Conservation (phyloP, 2,329 filamentous ascomycete species). For the Metarhizium humberi region DNA sequence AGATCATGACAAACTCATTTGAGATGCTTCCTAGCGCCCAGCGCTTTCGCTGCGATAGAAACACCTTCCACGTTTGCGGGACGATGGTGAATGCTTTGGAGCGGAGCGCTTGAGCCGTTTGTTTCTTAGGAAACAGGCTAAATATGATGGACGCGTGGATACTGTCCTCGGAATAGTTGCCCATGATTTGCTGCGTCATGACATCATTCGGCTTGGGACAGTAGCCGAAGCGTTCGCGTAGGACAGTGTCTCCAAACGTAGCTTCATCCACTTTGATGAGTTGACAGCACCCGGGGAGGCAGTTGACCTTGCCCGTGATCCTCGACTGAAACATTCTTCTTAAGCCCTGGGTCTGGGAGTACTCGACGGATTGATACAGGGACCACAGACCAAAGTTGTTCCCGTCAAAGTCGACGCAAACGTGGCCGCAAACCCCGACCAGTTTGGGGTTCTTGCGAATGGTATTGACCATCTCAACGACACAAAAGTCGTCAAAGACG, state of each 20-base stretch:
- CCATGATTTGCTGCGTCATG: conserved; percentile 39
- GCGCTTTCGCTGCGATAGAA: conserved; percentile 37
- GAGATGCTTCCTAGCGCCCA: conserved; percentile 39
- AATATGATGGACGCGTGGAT: conserved; percentile 41
- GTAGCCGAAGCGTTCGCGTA: conserved; percentile 37
- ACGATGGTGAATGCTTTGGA: conserved; percentile 38
- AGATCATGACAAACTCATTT: conserved; percentile 40
- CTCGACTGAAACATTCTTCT: conserved; percentile 39
- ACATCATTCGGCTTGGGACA: conserved; percentile 38
- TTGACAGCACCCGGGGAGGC: conserved; percentile 39
- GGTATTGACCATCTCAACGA: conserved; percentile 33
- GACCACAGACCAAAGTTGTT: conserved; percentile 33
- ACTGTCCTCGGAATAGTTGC: conserved; percentile 38
- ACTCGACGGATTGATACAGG: conserved; percentile 38
- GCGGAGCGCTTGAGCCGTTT: conserved; percentile 35
- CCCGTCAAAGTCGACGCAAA: conserved; percentile 35
- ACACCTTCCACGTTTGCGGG: conserved; percentile 34
- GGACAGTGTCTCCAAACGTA: conserved; percentile 36
- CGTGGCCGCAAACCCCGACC: conserved; percentile 38
- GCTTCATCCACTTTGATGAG: conserved; percentile 39
- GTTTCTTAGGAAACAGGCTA: conserved; percentile 31
- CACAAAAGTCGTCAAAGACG: conserved; percentile 33
- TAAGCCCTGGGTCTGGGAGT: conserved; percentile 36
- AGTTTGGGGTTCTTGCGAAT: conserved; percentile 32
- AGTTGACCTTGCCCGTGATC: conserved; percentile 39